A percentile compares a stretch with the other conserved stretches of the same genome.
Conservation (phyloP, 345 rosid species). For the Isatis tinctoria region DNA sequence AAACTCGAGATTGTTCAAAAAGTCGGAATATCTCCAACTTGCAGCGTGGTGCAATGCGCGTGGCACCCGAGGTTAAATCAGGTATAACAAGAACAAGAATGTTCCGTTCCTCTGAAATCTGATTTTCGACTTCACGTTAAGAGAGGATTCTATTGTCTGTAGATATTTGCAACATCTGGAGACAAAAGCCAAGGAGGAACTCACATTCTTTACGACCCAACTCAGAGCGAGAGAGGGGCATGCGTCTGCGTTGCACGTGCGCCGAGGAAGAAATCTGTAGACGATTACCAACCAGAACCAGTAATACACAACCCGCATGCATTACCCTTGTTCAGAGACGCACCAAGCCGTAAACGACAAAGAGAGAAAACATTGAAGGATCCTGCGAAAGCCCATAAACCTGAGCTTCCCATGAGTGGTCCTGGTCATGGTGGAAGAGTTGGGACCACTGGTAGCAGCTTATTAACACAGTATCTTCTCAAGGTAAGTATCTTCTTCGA, state of each 20-base stretch:
- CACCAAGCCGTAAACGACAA: slow-evolving; percentile 96
- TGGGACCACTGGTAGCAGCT: slow-evolving; percentile 82
- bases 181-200: slow-evolving; percentile 92
- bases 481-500: slow-evolving; percentile 47
- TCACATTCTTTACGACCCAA: slow-evolving; percentile 81
- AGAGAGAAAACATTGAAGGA: slow-evolving; percentile 89
- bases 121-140: not conserved
- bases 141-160: not conserved
- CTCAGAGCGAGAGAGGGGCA: slow-evolving; percentile 87
- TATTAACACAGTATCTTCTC: slow-evolving; percentile 91
- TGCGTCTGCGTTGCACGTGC: slow-evolving; percentile 95
- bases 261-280: slow-evolving; percentile 89
- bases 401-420: slow-evolving; percentile 88
- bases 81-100: slow-evolving; percentile 40
- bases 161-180: slow-evolving; percentile 89
- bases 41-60: slow-evolving; percentile 84
- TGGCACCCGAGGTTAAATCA: slow-evolving; percentile 98
- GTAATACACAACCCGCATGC: slow-evolving; percentile 98
- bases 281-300: slow-evolving; percentile 80
- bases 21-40: slow-evolving; percentile 80
- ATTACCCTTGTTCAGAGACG: slow-evolving; percentile 90
- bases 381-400: slow-evolving; percentile 87
- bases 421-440: slow-evolving; percentile 97
- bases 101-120: not conserved
- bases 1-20: slow-evolving; percentile 90